These are phyloP conservation scores for Russula griseocarnosa DNA, from an alignment of 768 basidiomycete species.

Conservation along the genomic window DNA sequence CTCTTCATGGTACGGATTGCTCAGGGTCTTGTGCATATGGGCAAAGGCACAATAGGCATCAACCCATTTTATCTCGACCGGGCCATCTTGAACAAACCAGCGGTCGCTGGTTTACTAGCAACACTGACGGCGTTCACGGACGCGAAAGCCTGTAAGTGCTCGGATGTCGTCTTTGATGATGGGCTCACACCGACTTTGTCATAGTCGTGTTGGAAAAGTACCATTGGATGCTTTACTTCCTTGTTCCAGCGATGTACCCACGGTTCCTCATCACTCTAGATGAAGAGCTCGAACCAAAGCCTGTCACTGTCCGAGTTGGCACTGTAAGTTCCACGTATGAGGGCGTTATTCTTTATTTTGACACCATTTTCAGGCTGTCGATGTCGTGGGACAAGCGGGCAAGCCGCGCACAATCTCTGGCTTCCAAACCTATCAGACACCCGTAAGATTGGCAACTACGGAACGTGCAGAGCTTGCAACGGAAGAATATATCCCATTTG, in stretches of 20 bases:
- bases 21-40: constrained; percentile 98
- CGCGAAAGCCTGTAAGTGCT: constrained; percentile 79
- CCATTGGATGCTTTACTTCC: constrained; percentile 99
- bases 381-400: constrained; percentile 96
- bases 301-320: constrained; percentile 93
- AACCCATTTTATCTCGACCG: constrained; percentile 97
- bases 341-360: constrained; percentile 5
- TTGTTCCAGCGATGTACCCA: constrained; percentile 95
- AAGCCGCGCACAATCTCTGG: constrained; percentile 95
- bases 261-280: constrained; percentile 96
- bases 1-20: constrained; percentile 95
- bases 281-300: constrained; percentile 79
- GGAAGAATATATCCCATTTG: constrained; percentile 92
- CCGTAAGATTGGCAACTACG: constrained; percentile 89
- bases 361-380: constrained; percentile 64
- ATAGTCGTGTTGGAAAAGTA: constrained; percentile 89
- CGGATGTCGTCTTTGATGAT: not conserved
- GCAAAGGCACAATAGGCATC: constrained; percentile 95
- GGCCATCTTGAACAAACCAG: constrained; percentile 81
- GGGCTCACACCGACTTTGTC: not conserved
- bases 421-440: constrained; percentile 98
- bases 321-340: constrained; percentile 49
- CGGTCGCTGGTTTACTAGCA: constrained; percentile 84
- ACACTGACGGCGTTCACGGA: constrained; percentile 92
- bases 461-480: constrained; percentile 96